phyloP scores from a whole-genome alignment of 345 rosid species.

The Eutrema japonicum region DNA sequence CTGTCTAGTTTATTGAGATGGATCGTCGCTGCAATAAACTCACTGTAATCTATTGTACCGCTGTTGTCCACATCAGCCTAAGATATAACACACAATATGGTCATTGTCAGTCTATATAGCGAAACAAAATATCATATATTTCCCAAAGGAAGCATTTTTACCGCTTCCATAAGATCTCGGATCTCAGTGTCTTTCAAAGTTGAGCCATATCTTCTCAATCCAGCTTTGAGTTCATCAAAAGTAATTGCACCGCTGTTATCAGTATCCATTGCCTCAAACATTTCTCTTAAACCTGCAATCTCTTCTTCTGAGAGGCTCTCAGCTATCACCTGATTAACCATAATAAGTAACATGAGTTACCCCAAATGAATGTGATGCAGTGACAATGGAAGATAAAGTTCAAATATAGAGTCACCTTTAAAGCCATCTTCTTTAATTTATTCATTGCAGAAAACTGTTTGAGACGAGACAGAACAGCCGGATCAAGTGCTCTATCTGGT shows the following conservation, averaged over 20 bases:
- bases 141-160: conserved; percentile 43
- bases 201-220: conserved; percentile 92
- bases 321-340: conserved; percentile 83
- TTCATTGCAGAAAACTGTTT: conserved; percentile 99
- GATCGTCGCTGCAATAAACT: conserved; percentile 96
- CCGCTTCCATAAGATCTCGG: conserved; percentile 98
- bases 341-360: conserved; percentile 20
- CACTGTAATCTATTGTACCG: conserved; percentile 96
- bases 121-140: neutral
- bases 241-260: conserved; percentile 98
- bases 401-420: conserved; percentile 52
- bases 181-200: conserved; percentile 95
- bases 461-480: conserved; percentile 97
- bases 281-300: conserved; percentile 94
- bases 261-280: conserved; percentile 95
- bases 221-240: conserved; percentile 98
- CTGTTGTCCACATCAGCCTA: conserved; percentile 99
- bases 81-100: conserved; percentile 5
- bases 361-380: conserved; percentile 3
- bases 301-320: conserved; percentile 99
- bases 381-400: conserved; percentile 7
- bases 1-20: conserved; percentile 97
- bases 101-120: neutral
- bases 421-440: conserved; percentile 97
- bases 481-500: conserved; percentile 91